These are phyloP conservation scores for Talaromyces sp. DNA, from an alignment of 2,329 filamentous ascomycete species.

Conservation along the genomic window DNA sequence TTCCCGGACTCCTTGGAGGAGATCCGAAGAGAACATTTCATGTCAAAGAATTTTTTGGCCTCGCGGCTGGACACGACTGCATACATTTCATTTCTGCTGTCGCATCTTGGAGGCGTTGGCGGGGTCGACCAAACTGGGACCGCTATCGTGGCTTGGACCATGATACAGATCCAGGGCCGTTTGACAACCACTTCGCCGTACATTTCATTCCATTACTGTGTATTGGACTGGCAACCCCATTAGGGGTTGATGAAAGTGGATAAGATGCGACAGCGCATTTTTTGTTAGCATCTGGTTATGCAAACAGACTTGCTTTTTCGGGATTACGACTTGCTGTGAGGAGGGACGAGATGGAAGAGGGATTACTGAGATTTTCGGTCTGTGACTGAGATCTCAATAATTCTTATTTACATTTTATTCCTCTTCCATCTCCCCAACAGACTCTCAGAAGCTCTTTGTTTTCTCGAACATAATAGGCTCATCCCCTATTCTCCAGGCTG, in stretches of 20 bases:
- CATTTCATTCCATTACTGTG: slow-evolving; percentile 36
- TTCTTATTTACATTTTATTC: not conserved
- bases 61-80: slow-evolving; percentile 45
- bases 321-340: not conserved
- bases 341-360: not conserved
- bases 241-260: slow-evolving; percentile 14
- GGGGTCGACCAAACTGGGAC: not conserved
- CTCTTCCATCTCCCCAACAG: not conserved
- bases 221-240: slow-evolving; percentile 32
- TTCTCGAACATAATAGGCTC: slow-evolving; percentile 38
- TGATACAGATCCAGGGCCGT: slow-evolving; percentile 14
- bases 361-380: not conserved
- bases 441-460: slow-evolving; percentile 3
- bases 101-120: slow-evolving; percentile 19
- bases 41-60: slow-evolving; percentile 43
- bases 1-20: slow-evolving; percentile 26
- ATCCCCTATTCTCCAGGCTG: slow-evolving; percentile 52
- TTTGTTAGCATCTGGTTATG: slow-evolving; percentile 17
- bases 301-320: slow-evolving; percentile 3
- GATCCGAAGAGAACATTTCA: slow-evolving; percentile 28
- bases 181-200: slow-evolving; percentile 29
- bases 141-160: slow-evolving; percentile 16
- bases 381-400: slow-evolving; percentile 1
- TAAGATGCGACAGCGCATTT: slow-evolving; percentile 13
- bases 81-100: slow-evolving; percentile 31